Conservation (phyloP, 148 eudicot genomes). For the Heliamphora exappendiculata region DNA sequence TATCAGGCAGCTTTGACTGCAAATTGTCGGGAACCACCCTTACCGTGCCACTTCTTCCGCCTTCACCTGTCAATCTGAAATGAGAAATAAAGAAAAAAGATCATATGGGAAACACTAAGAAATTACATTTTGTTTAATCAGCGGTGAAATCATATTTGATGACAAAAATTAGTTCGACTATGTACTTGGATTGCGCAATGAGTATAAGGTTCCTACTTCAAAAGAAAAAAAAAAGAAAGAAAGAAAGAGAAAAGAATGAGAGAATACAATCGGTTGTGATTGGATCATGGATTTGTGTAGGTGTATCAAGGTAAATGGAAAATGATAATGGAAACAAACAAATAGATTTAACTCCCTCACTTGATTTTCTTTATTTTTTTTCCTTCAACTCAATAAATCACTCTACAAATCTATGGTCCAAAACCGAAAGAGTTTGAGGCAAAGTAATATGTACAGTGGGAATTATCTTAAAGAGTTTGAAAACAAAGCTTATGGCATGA, state of each 20-base stretch:
- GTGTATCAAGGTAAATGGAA: too few relatives aligned
- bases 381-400: too few relatives aligned
- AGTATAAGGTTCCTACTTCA: too few relatives aligned
- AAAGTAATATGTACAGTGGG: not conserved
- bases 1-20: not conserved
- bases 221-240: too few relatives aligned
- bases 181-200: not conserved
- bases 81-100: not conserved
- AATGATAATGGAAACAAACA: too few relatives aligned
- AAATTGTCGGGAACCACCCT: not conserved
- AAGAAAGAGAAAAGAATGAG: too few relatives aligned
- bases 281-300: too few relatives aligned
- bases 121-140: not conserved
- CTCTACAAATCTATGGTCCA: too few relatives aligned
- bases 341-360: too few relatives aligned
- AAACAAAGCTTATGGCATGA: not conserved
- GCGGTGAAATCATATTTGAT: not conserved
- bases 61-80: conserved; percentile 29
- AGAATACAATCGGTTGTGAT: not conserved
- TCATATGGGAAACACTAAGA: not conserved
- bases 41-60: conserved; percentile 14
- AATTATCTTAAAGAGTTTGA: not conserved
- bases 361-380: too few relatives aligned
- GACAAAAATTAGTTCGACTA: not conserved
- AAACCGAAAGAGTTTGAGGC: not conserved